These are phyloP conservation scores for Symbiodinium pilosum DNA, from an alignment of 73 alveolate species.

Conservation along the genomic window DNA sequence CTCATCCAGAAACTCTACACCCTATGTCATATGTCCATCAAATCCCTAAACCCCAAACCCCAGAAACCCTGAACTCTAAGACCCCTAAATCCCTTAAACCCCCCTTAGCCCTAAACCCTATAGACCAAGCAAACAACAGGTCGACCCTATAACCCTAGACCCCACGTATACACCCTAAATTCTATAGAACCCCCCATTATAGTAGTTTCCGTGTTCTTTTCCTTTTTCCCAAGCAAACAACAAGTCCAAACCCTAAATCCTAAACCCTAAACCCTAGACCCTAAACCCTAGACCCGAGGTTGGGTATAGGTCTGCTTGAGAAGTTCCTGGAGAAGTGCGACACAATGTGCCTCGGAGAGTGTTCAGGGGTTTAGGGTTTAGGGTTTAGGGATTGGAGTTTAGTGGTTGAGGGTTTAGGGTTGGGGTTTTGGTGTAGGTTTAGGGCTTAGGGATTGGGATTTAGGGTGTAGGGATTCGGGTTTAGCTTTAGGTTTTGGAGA, in stretches of 20 bases:
- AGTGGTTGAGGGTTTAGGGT: neutral
- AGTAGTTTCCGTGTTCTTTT: too few relatives aligned
- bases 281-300: neutral
- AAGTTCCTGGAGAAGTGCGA: conserved; percentile 65
- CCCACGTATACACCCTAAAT: too few relatives aligned
- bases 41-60: neutral
- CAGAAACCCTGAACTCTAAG: neutral
- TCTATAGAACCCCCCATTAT: too few relatives aligned
- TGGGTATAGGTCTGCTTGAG: conserved; percentile 52
- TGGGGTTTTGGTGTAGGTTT: neutral
- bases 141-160: too few relatives aligned
- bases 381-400: neutral
- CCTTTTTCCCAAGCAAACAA: neutral
- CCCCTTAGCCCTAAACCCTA: too few relatives aligned
- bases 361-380: neutral
- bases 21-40: neutral
- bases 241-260: neutral
- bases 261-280: neutral
- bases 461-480: too few relatives aligned
- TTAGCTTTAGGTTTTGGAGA: too few relatives aligned
- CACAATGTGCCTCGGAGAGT: conserved; percentile 21
- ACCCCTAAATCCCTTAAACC: conserved; percentile 22
- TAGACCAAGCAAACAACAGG: too few relatives aligned
- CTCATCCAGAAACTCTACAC: neutral
- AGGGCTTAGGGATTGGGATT: neutral